Evolutionary conservation across 768 basidiomycete species (phyloP).

Genomic region (Tulasnella sp.): DNA sequence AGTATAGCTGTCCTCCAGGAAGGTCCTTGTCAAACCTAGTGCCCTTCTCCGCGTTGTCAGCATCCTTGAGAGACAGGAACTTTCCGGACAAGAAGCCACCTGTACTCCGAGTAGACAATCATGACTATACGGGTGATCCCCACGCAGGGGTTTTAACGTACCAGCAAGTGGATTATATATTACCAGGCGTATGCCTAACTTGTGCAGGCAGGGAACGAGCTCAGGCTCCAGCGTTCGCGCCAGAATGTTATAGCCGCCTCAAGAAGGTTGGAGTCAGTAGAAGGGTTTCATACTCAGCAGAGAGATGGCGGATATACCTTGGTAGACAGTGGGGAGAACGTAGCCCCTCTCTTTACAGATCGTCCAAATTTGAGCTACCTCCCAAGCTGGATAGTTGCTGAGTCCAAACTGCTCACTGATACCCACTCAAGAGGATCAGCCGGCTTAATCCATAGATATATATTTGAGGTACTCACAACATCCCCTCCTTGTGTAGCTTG

Average conservation of each 20-base stretch:
- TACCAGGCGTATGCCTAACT: constrained; percentile 17
- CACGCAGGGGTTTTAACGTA: neutral
- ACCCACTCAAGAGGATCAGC: neutral
- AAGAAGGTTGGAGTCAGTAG: neutral
- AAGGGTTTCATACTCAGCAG: neutral
- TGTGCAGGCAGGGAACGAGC: constrained; percentile 18
- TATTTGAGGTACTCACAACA: constrained; percentile 30
- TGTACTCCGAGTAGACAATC: too few relatives aligned
- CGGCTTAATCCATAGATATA: neutral
- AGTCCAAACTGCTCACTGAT: constrained; percentile 31
- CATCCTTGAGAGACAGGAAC: constrained; percentile 4
- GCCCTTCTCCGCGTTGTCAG: neutral
- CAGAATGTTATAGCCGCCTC: constrained; percentile 16
- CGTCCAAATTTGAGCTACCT: constrained; percentile 33
- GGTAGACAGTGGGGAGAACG: constrained; percentile 41
- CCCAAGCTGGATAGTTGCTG: constrained; percentile 36
- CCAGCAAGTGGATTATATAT: constrained; percentile 20
- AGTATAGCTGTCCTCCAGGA: too few relatives aligned
- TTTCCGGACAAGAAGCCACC: neutral
- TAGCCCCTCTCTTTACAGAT: constrained; percentile 37
- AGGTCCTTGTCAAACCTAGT: too few relatives aligned
- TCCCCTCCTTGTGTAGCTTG: constrained; percentile 42
- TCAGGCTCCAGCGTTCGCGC: constrained; percentile 17
- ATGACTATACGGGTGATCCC: too few relatives aligned
- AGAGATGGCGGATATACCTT: constrained; percentile 21